Evolutionary conservation across 345 rosid species (phyloP).

Genomic region (Acer yangbiense): DNA sequence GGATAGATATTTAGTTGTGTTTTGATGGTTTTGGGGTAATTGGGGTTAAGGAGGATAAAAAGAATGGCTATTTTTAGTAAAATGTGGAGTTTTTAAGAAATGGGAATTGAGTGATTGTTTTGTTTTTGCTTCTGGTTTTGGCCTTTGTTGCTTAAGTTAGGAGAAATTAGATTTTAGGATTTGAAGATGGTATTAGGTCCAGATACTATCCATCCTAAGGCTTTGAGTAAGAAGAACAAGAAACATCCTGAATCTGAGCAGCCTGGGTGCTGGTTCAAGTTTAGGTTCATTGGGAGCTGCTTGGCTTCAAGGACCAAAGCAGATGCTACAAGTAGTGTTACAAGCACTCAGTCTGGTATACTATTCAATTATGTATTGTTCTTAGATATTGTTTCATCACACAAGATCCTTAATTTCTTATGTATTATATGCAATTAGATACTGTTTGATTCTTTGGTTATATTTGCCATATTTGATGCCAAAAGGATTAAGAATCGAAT

Average conservation of each 20-base stretch:
- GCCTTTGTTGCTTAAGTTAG: not conserved
- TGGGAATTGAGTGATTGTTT: conserved; percentile 8
- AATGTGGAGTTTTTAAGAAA: conserved; percentile 5
- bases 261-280: conserved; percentile 43
- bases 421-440: conserved; percentile 4
- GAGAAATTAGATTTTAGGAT: too few species aligned
- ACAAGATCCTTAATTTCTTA: not conserved
- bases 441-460: conserved; percentile 3
- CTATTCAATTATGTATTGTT: not conserved
- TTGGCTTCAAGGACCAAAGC: conserved; percentile 36
- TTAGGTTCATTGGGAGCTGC: conserved; percentile 41
- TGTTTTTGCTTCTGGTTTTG: not conserved
- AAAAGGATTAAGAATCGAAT: not conserved
- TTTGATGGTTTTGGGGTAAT: conserved; percentile 8
- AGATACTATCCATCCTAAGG: too few species aligned
- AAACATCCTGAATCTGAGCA: conserved; percentile 27
- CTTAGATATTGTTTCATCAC: conserved; percentile 7
- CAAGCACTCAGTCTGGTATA: conserved; percentile 39
- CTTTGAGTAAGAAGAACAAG: conserved; percentile 23
- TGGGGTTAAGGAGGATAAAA: not conserved
- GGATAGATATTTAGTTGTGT: not conserved
- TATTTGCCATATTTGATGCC: not conserved
- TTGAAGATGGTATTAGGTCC: too few species aligned
- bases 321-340: conserved; percentile 35
- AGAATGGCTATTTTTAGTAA: not conserved